Evolutionary conservation across 2,329 filamentous ascomycete genomes (phyloP).

Genomic region (Harringtonia aguacate): DNA sequence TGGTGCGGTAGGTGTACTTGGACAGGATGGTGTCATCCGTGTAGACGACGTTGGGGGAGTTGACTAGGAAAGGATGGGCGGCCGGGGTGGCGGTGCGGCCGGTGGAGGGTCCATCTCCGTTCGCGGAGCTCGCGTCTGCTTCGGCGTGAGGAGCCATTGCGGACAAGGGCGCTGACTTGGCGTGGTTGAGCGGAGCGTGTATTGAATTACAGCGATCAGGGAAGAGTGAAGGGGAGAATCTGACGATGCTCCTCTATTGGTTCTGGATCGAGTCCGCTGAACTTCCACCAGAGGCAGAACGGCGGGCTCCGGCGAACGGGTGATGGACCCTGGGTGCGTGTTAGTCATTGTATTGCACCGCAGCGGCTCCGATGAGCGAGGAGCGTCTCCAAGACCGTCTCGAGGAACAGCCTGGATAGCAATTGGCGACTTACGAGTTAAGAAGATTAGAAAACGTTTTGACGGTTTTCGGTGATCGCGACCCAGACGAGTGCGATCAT

Average conservation of each 20-base stretch:
- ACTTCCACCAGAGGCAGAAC: conserved; percentile 78
- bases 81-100: conserved; percentile 33
- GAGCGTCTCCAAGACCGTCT: not conserved
- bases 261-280: conserved; percentile 58
- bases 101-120: conserved; percentile 36
- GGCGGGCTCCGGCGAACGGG: conserved; percentile 93
- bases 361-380: no score
- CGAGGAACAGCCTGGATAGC: not conserved
- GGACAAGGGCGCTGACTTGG: conserved; percentile 4
- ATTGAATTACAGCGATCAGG: not conserved
- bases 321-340: conserved; percentile 71
- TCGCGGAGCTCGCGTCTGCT: conserved; percentile 41
- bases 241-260: conserved; percentile 34
- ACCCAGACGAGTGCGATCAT: conserved; percentile 19
- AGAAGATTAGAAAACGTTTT: conserved; percentile 99
- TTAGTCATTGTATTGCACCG: no score
- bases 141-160: conserved; percentile 91
- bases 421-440: conserved; percentile 63
- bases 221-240: not conserved
- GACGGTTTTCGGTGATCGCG: conserved; percentile 56
- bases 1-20: conserved; percentile 95
- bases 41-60: conserved; percentile 88
- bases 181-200: conserved; percentile 13
- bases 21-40: conserved; percentile 79
- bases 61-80: conserved; percentile 68